Conservation (phyloP, 345 rosid species). For the Bruguiera gymnorhiza region DNA sequence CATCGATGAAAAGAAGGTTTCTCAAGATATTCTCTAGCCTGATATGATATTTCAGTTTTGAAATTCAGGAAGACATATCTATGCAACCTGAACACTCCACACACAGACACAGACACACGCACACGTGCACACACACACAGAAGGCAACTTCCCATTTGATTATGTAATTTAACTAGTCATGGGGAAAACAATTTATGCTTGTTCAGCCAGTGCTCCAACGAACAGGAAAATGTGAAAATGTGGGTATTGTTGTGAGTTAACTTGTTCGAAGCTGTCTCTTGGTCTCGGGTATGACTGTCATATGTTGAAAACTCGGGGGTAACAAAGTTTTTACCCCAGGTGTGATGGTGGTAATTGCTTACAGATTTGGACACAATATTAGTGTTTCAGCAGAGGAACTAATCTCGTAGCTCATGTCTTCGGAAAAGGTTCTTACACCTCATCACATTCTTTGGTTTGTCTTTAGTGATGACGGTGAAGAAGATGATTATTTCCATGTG, state of each 20-base stretch:
- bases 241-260: not conserved
- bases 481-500: constrained; percentile 15
- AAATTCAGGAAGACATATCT: too few relatives aligned
- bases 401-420: constrained; percentile 49
- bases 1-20: not conserved
- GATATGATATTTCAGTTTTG: too few relatives aligned
- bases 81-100: too few relatives aligned
- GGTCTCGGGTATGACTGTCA: not conserved
- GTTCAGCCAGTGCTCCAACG: too few relatives aligned
- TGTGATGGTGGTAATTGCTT: not conserved
- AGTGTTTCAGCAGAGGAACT: constrained; percentile 29
- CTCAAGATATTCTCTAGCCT: not conserved
- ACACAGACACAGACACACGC: too few relatives aligned
- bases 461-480: constrained; percentile 13
- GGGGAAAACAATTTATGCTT: too few relatives aligned
- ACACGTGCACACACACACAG: too few relatives aligned
- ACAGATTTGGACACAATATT: constrained; percentile 9
- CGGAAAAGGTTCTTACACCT: constrained; percentile 36
- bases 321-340: not conserved
- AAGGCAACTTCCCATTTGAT: too few relatives aligned
- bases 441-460: constrained; percentile 27
- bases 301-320: not conserved
- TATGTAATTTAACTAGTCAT: too few relatives aligned
- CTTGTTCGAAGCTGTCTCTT: not conserved
- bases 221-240: not conserved